phyloP scores from a whole-genome alignment of 345 rosid species.

The Durio zibethinus region DNA sequence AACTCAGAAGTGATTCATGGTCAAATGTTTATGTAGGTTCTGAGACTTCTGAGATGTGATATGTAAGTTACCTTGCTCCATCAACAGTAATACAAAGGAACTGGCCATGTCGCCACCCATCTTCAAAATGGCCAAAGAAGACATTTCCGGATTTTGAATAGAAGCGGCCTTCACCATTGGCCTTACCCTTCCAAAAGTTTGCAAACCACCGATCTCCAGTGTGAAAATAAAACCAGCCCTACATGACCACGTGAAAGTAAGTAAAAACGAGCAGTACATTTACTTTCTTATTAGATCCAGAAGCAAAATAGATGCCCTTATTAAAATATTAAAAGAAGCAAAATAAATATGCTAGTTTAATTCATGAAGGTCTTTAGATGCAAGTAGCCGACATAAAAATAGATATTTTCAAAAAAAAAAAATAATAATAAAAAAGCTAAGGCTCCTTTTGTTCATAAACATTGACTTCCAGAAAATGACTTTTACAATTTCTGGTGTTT shows the following conservation, averaged over 20 bases:
- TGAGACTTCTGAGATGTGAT: background rate
- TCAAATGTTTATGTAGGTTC: background rate
- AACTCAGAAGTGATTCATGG: background rate
- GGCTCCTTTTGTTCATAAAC: too few species aligned
- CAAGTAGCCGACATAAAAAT: background rate
- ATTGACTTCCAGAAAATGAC: background rate
- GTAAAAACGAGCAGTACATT: background rate
- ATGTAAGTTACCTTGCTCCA: conserved; percentile 60
- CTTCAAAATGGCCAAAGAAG: conserved; percentile 79
- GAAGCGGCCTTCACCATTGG: conserved; percentile 90
- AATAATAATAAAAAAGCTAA: background rate
- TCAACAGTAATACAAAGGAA: conserved; percentile 69
- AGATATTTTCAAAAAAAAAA: background rate
- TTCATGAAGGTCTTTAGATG: background rate
- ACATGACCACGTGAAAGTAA: conserved; percentile 9
- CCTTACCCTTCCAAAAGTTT: conserved; percentile 98
- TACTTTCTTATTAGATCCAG: background rate
- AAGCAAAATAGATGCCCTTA: background rate
- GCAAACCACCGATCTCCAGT: conserved; percentile 91
- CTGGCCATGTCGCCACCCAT: conserved; percentile 86
- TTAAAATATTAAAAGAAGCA: background rate
- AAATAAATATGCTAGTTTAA: background rate
- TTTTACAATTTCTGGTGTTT: too few species aligned
- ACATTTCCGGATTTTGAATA: conserved; percentile 80
- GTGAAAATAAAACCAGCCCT: conserved; percentile 98